A percentile compares a stretch with the other conserved stretches of the same genome.
These are phyloP conservation scores for Boletus huronensis DNA, from an alignment of 768 basidiomycete genomes.

Conservation along the genomic window DNA sequence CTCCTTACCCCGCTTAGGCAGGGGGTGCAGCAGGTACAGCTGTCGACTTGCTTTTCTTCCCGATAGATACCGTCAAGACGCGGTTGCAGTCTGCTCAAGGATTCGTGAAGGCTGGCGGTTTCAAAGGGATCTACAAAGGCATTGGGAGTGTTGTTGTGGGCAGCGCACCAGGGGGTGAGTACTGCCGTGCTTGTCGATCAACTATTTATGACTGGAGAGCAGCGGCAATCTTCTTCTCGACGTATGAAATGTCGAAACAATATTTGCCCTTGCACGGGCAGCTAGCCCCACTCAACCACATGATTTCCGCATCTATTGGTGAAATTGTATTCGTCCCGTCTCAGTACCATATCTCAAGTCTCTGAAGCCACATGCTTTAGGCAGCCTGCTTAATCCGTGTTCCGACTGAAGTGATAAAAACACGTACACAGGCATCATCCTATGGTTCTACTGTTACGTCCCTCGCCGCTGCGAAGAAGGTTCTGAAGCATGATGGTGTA, in stretches of 20 bases:
- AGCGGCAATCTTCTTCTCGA: conserved; percentile 96
- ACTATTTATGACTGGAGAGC: conserved; percentile 4
- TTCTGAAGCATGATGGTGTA: conserved; percentile 61
- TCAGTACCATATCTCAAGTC: conserved; percentile 4
- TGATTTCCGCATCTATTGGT: conserved; percentile 55
- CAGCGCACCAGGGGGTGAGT: conserved; percentile 88
- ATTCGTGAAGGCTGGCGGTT: conserved; percentile 81
- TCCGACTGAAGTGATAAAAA: conserved; percentile 95
- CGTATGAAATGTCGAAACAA: conserved; percentile 86
- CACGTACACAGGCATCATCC: conserved; percentile 80
- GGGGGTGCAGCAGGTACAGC: conserved; percentile 90
- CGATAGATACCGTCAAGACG: conserved; percentile 96
- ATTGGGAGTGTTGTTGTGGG: conserved; percentile 93
- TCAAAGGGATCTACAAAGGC: conserved; percentile 88
- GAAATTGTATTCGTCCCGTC: conserved; percentile 46
- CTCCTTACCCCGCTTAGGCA: conserved; percentile 46
- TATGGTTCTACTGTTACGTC: conserved; percentile 67
- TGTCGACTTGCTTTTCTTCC: conserved; percentile 95
- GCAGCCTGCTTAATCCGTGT: conserved; percentile 91
- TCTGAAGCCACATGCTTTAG: conserved; percentile 35
- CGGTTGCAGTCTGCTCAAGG: conserved; percentile 87
- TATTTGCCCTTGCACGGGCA: conserved; percentile 58
- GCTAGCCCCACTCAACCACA: conserved; percentile 61
- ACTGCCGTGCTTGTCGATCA: background rate
- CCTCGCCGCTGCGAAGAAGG: conserved; percentile 50